Percentiles rank a stretch among this genome's conserved stretches.
Evolutionary conservation across 2,329 filamentous ascomycete species (phyloP).

Genomic region (Phyllosticta ampelicida): DNA sequence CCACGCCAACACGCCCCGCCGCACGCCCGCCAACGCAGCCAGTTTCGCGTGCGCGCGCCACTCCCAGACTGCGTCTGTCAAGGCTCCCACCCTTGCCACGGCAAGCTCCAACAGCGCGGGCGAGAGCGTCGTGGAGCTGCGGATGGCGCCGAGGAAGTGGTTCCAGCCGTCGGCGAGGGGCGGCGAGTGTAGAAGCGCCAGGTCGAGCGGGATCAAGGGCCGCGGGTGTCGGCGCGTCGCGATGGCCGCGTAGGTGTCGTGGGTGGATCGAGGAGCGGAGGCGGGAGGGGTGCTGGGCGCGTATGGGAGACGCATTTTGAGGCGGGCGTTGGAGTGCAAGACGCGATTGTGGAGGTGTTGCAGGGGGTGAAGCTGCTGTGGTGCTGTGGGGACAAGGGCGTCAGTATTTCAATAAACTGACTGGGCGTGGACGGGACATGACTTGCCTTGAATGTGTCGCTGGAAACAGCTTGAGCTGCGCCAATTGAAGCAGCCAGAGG

Average conservation of each 20-base stretch:
- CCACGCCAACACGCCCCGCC: constrained; percentile 53
- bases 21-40: constrained; percentile 51
- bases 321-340: too few relatives aligned
- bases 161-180: constrained; percentile 50
- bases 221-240: constrained; percentile 41
- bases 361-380: not conserved
- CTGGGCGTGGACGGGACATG: not conserved
- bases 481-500: not conserved
- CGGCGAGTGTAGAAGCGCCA: constrained; percentile 44
- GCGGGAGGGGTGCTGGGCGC: constrained; percentile 39
- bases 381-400: not conserved
- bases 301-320: constrained; percentile 46
- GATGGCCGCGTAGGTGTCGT: constrained; percentile 41
- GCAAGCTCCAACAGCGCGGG: constrained; percentile 59
- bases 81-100: constrained; percentile 68
- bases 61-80: constrained; percentile 78
- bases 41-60: constrained; percentile 61
- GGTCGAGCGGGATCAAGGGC: constrained; percentile 44
- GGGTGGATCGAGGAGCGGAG: constrained; percentile 31
- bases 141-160: constrained; percentile 45
- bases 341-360: constrained; percentile 9
- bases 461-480: not conserved
- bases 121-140: constrained; percentile 41
- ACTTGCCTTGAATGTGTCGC: too few relatives aligned
- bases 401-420: too few relatives aligned